phyloP scores from a whole-genome alignment of 495 filamentous ascomycete species.

The Neurospora hispaniola region DNA sequence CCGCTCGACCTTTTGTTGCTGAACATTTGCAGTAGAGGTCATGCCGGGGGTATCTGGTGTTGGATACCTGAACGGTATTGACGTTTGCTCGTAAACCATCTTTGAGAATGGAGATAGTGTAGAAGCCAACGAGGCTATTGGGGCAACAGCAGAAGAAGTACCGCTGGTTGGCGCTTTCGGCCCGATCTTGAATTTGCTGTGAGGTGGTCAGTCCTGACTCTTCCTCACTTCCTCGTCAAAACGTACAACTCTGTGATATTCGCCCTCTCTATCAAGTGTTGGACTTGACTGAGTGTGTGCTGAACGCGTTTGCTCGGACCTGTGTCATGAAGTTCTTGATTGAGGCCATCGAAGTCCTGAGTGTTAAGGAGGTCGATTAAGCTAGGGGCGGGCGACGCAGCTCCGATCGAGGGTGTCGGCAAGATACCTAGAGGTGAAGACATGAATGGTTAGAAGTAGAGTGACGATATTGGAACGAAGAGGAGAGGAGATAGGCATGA shows the following conservation, averaged over 20 bases:
- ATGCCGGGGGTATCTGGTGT: constrained; percentile 19
- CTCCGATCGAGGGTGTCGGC: constrained; percentile 52
- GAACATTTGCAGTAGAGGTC: constrained; percentile 8
- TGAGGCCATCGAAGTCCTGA: constrained; percentile 38
- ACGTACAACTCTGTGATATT: constrained; percentile 65
- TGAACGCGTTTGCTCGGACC: constrained; percentile 30
- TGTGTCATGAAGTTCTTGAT: constrained; percentile 36
- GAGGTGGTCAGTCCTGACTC: constrained; percentile 4
- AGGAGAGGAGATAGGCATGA: not conserved
- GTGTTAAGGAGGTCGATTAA: constrained; percentile 32
- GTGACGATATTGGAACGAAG: not conserved
- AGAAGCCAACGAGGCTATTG: constrained; percentile 14
- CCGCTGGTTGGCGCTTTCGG: constrained; percentile 13
- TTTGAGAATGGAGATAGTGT: constrained; percentile 32
- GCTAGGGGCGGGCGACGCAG: constrained; percentile 37
- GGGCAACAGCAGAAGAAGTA: constrained; percentile 9
- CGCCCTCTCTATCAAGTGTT: constrained; percentile 55
- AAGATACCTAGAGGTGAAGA: constrained; percentile 46
- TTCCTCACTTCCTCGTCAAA: constrained; percentile 1
- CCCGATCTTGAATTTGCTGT: constrained; percentile 59
- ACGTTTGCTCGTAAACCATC: constrained; percentile 32
- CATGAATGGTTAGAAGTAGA: constrained; percentile 3
- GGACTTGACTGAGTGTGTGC: constrained; percentile 51
- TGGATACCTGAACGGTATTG: constrained; percentile 28
- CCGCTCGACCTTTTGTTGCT: not conserved